Evolutionary conservation across 495 filamentous ascomycete genomes (phyloP).

Genomic region (Lineolata rhizophorae): DNA sequence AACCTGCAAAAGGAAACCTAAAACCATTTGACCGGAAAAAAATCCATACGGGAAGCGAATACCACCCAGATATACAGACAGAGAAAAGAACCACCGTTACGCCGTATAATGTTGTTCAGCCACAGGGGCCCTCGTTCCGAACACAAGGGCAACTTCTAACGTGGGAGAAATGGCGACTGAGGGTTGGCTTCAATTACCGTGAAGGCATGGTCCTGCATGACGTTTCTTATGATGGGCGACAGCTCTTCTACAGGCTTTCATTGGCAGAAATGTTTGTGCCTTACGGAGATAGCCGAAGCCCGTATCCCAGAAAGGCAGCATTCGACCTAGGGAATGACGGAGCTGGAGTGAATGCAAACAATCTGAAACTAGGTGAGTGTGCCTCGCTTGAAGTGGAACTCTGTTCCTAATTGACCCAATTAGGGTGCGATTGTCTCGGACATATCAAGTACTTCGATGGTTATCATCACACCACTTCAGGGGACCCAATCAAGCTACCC

Average conservation of each 20-base stretch:
- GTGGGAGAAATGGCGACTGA: slow-evolving; percentile 21
- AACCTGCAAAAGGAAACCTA: slow-evolving; percentile 1
- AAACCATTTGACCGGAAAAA: slow-evolving; percentile 3
- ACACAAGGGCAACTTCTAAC: slow-evolving; percentile 7
- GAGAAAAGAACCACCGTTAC: slow-evolving; percentile 8
- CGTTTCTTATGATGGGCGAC: slow-evolving; percentile 43
- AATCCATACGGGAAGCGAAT: too few species aligned
- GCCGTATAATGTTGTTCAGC: slow-evolving; percentile 13
- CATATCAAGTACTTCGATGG: slow-evolving; percentile 11
- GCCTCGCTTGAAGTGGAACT: too few species aligned
- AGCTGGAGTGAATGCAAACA: slow-evolving; percentile 14
- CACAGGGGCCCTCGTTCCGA: slow-evolving; percentile 14
- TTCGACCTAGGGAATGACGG: slow-evolving; percentile 18
- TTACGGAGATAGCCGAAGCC: slow-evolving; percentile 18
- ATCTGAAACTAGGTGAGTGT: slow-evolving; percentile 13
- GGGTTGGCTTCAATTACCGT: slow-evolving; percentile 17
- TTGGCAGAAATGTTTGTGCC: slow-evolving; percentile 60
- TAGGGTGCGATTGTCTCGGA: slow-evolving; percentile 20
- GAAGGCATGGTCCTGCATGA: slow-evolving; percentile 20
- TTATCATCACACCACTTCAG: slow-evolving; percentile 7
- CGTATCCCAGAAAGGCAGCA: slow-evolving; percentile 17
- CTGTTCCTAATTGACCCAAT: too few species aligned
- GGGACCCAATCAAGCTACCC: slow-evolving; percentile 7
- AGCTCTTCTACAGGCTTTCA: slow-evolving; percentile 44
- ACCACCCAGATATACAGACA: slow-evolving; percentile 5